phyloP scores from a whole-genome alignment of 768 basidiomycete genomes.

The Termitomyces bulborhizus region DNA sequence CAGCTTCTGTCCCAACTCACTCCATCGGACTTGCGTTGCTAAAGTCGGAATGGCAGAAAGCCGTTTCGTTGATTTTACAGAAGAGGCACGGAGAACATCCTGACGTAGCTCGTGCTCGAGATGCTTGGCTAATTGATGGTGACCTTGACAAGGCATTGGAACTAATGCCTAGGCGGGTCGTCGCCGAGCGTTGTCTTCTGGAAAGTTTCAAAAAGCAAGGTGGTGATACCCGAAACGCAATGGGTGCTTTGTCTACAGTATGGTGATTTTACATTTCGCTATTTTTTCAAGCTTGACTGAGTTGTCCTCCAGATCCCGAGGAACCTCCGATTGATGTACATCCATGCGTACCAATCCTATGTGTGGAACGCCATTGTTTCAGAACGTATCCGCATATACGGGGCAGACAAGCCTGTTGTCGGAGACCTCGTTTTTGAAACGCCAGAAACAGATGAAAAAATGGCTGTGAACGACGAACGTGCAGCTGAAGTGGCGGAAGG shows the following conservation, averaged over 20 bases:
- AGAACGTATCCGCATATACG: slow-evolving; percentile 79
- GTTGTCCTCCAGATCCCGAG: slow-evolving; percentile 69
- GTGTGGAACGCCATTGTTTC: slow-evolving; percentile 98
- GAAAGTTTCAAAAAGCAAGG: slow-evolving; percentile 84
- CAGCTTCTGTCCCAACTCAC: slow-evolving; percentile 93
- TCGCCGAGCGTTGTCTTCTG: slow-evolving; percentile 89
- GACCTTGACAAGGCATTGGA: slow-evolving; percentile 78
- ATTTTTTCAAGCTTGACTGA: neutral
- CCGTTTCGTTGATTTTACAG: slow-evolving; percentile 75
- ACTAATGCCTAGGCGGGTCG: slow-evolving; percentile 84
- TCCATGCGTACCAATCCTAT: slow-evolving; percentile 98
- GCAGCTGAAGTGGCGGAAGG: slow-evolving; percentile 22
- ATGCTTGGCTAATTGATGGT: slow-evolving; percentile 83
- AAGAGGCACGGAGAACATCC: slow-evolving; percentile 89
- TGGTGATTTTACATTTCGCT: slow-evolving; percentile 12
- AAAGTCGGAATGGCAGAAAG: slow-evolving; percentile 85
- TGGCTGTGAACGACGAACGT: slow-evolving; percentile 28
- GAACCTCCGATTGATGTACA: slow-evolving; percentile 94
- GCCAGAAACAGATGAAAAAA: slow-evolving; percentile 24
- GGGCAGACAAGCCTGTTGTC: slow-evolving; percentile 64
- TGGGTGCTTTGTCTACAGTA: slow-evolving; percentile 85
- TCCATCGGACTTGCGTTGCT: slow-evolving; percentile 88
- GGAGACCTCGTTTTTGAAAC: slow-evolving; percentile 88
- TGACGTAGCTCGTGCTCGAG: slow-evolving; percentile 76
- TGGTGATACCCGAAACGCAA: slow-evolving; percentile 74